These are phyloP conservation scores for Coffea canephora DNA, from an alignment of 257 asterid species.

Conservation along the genomic window DNA sequence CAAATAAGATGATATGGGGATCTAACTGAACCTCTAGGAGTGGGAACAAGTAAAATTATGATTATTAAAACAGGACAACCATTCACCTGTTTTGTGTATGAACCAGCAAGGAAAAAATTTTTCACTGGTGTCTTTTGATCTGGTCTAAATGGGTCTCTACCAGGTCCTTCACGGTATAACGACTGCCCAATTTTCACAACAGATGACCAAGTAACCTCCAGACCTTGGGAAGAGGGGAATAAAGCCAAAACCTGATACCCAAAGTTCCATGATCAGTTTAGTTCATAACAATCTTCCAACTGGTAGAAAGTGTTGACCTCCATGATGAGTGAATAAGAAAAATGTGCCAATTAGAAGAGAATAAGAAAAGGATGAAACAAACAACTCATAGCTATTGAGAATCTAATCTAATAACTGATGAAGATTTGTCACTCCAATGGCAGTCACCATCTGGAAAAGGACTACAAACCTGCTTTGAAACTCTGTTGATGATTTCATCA, in stretches of 20 bases:
- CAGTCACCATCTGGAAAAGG: slow-evolving; percentile 2
- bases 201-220: slow-evolving; percentile 90
- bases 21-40: background rate
- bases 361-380: background rate
- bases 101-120: slow-evolving; percentile 96
- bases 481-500: slow-evolving; percentile 83
- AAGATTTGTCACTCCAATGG: background rate
- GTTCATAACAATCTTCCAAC: background rate
- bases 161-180: slow-evolving; percentile 93
- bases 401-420: background rate
- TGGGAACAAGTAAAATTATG: background rate
- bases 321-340: background rate
- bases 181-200: slow-evolving; percentile 96
- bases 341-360: background rate
- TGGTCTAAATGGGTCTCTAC: slow-evolving; percentile 97
- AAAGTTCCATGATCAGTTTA: background rate
- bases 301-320: background rate
- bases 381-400: background rate
- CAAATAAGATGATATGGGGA: background rate
- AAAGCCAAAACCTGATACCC: slow-evolving; percentile 68
- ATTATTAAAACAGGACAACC: background rate
- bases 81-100: slow-evolving; percentile 91
- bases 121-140: slow-evolving; percentile 91
- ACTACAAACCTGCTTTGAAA: slow-evolving; percentile 72
- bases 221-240: slow-evolving; percentile 97